phyloP scores from a whole-genome alignment of 2,329 filamentous ascomycete species.

The Neofusicoccum kwambonambiense region DNA sequence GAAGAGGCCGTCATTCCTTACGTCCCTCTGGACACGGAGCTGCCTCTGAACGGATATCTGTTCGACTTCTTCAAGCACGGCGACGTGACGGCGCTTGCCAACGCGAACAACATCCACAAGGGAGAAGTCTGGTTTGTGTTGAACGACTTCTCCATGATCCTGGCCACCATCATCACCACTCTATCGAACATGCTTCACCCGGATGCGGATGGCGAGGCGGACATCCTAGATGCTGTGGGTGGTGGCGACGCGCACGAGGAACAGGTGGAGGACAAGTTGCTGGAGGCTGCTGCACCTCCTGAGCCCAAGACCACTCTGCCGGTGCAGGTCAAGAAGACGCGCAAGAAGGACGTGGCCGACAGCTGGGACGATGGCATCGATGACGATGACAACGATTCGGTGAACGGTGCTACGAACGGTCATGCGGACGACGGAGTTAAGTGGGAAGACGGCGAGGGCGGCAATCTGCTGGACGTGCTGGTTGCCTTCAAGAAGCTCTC shows the following conservation, averaged over 20 bases:
- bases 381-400: conserved; percentile 12
- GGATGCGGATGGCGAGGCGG: conserved; percentile 44
- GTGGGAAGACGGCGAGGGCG: conserved; percentile 45
- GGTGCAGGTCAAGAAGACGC: conserved; percentile 34
- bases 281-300: conserved; percentile 40
- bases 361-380: conserved; percentile 40
- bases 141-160: conserved; percentile 63
- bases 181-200: conserved; percentile 58
- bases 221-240: conserved; percentile 53
- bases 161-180: conserved; percentile 70
- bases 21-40: conserved; percentile 56
- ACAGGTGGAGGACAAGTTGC: conserved; percentile 50
- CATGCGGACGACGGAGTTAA: conserved; percentile 23
- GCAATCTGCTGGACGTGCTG: conserved; percentile 55
- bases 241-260: conserved; percentile 24
- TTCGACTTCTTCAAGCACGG: conserved; percentile 78
- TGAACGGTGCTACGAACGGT: background rate
- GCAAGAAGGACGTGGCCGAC: conserved; percentile 39
- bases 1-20: conserved; percentile 72
- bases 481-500: conserved; percentile 59
- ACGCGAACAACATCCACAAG: conserved; percentile 64
- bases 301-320: conserved; percentile 32
- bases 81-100: conserved; percentile 58
- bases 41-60: conserved; percentile 65
- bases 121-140: conserved; percentile 72